Evolutionary conservation across 2,329 filamentous ascomycete genomes (phyloP), one percentile per base, ranked within the genome.

Genomic region (Exserohilum rostratum): DNA sequence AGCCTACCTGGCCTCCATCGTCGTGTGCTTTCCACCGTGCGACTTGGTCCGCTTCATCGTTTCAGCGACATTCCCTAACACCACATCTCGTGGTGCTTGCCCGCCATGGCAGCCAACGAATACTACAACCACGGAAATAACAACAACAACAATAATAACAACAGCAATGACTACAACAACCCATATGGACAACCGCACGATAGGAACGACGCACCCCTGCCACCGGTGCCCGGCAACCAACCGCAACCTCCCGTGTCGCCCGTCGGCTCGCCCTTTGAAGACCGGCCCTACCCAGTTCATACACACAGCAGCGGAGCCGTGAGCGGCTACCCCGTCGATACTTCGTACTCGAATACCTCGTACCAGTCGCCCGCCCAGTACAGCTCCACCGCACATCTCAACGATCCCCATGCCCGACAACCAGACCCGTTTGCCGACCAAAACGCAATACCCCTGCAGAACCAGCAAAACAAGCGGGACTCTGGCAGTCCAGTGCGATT

Each of bases 121-220:
- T 90, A 90, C 76, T 90, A 90, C 61, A 79, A n/a, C n/a, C n/a
- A n/a, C n/a, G n/a, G n/a, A n/a, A n/a, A n/a, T n/a, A n/a, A n/a
- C n/a, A n/a, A n/a, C n/a, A n/a, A n/a, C n/a, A n/a, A 27, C 20
- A 40, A 27, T 15, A 4, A 35, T 9, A 27, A 42, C 35, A 13
- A 20, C 38, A 42, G 27, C 50, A 79, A 79, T 75, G 84, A 89
- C 66, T 90, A 90, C 76, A 90, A 89, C 60, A 79, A 67, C 15
- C 76, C 70, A 15, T 77, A 77, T 59, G 53, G 46, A 13, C 62
- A 57, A 35, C 59, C 53, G 10, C 58, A 63, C 49, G 46, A 47
- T 38, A 58, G 47, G n/a, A 53, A 56, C 64, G 76, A 81, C 56
- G 69, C 72, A 42, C 71, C 76, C 31, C 66, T 77, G 50, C 64